Conservation (phyloP, 345 rosid species). For the Arabidopsis arenosa region DNA sequence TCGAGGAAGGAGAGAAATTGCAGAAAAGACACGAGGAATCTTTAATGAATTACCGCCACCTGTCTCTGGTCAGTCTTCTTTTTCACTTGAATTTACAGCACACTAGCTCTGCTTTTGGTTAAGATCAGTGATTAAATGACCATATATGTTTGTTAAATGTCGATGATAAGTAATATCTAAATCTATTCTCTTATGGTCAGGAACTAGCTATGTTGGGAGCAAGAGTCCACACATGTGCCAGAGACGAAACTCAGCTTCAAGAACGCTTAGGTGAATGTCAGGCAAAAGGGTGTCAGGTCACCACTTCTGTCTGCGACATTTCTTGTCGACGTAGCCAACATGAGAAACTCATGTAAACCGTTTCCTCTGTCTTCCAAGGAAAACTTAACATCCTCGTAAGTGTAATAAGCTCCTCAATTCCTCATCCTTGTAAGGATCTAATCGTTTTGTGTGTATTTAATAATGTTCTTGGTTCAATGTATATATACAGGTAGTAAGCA, state of each 20-base stretch:
- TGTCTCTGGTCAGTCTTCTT: constrained; percentile 6
- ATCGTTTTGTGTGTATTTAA: not conserved
- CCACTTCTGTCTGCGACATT: constrained; percentile 30
- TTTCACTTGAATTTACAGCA: too few species aligned
- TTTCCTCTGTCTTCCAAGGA: constrained; percentile 37
- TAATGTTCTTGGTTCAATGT: too few species aligned
- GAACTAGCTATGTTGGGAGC: not conserved
- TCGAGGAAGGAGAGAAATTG: not conserved
- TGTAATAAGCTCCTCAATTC: not conserved
- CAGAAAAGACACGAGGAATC: too few species aligned
- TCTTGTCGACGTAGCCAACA: constrained; percentile 28
- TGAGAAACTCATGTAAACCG: constrained; percentile 40
- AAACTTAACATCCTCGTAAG: constrained; percentile 39
- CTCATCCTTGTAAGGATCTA: too few species aligned
- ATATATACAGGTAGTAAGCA: not conserved
- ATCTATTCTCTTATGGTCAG: too few species aligned
- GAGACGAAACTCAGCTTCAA: not conserved
- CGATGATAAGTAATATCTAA: too few species aligned
- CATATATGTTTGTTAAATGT: too few species aligned
- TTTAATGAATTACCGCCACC: not conserved
- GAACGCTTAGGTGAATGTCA: constrained; percentile 27
- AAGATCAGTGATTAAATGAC: too few species aligned
- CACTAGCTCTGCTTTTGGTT: not conserved
- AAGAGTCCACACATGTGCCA: not conserved
- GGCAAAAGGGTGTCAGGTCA: constrained; percentile 31